These are phyloP conservation scores for Trametes pubescens DNA, from an alignment of 1,284 basidiomycete species.

Conservation along the genomic window DNA sequence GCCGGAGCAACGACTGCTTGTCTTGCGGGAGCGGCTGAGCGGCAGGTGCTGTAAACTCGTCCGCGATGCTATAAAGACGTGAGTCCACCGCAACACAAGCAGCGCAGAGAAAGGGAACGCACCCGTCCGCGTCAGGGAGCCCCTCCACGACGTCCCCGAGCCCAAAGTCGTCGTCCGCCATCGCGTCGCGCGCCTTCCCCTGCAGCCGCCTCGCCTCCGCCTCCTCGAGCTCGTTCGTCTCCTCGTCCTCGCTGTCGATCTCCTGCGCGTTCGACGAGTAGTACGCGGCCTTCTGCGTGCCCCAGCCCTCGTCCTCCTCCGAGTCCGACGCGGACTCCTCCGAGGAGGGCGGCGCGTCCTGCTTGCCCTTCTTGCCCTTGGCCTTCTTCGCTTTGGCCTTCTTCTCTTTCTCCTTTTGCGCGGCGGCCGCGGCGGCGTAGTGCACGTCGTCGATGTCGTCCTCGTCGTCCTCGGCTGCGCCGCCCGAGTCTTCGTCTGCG, in stretches of 20 bases:
- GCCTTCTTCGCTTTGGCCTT: conserved; percentile 49
- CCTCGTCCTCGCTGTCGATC: conserved; percentile 86
- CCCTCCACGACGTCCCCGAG: conserved; percentile 69
- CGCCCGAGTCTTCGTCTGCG: conserved; percentile 54
- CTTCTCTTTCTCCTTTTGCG: conserved; percentile 45
- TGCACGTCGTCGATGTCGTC: conserved; percentile 47
- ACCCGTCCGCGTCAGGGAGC: conserved; percentile 52
- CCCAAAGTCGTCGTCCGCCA: conserved; percentile 88
- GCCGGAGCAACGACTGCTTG: conserved; percentile 70
- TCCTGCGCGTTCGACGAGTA: conserved; percentile 86
- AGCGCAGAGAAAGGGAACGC: conserved; percentile 36
- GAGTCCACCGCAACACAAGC: neutral
- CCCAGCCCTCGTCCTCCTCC: conserved; percentile 83
- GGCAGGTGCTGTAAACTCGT: conserved; percentile 45
- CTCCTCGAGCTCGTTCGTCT: conserved; percentile 87
- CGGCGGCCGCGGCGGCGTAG: conserved; percentile 33
- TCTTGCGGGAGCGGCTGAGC: conserved; percentile 57
- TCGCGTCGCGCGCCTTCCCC: conserved; percentile 72
- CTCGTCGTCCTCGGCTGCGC: conserved; percentile 52
- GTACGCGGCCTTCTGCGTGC: conserved; percentile 78
- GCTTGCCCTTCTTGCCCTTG: conserved; percentile 47
- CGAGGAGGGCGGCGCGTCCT: conserved; percentile 21
- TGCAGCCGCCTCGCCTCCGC: conserved; percentile 88
- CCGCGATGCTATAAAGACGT: conserved; percentile 41
- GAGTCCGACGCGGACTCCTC: conserved; percentile 45